These are phyloP conservation scores for Hymenoscyphus infarciens DNA, from an alignment of 2,329 filamentous ascomycete species.

Conservation along the genomic window DNA sequence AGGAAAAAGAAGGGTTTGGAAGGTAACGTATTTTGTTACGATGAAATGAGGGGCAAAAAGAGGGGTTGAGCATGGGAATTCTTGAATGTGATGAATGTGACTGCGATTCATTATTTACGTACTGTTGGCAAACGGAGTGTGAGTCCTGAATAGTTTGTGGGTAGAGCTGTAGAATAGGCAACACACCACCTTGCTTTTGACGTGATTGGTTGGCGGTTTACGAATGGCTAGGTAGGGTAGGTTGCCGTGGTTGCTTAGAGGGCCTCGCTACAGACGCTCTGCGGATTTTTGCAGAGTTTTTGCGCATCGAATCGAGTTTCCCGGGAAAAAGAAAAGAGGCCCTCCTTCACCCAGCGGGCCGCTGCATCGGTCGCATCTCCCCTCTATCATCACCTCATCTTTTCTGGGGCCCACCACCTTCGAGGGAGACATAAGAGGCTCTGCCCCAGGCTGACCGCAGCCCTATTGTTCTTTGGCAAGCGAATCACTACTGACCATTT, in stretches of 20 bases:
- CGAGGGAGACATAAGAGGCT: slow-evolving; percentile 12
- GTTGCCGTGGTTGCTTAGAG: too few species aligned
- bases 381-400: neutral
- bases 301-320: neutral
- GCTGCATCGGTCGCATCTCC: neutral
- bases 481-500: slow-evolving; percentile 2
- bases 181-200: neutral
- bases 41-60: neutral
- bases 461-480: slow-evolving; percentile 1
- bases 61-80: neutral
- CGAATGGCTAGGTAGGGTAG: too few species aligned
- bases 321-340: neutral
- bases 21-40: neutral
- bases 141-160: neutral
- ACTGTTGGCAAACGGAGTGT: slow-evolving; percentile 1
- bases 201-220: neutral
- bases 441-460: slow-evolving; percentile 16
- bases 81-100: neutral
- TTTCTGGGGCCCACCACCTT: neutral
- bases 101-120: neutral
- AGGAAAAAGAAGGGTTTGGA: neutral
- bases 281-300: neutral
- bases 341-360: neutral
- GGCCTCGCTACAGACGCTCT: neutral
- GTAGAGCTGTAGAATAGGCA: neutral